Evolutionary conservation across 495 filamentous ascomycete species (phyloP).

Genomic region (Neurospora terricola): DNA sequence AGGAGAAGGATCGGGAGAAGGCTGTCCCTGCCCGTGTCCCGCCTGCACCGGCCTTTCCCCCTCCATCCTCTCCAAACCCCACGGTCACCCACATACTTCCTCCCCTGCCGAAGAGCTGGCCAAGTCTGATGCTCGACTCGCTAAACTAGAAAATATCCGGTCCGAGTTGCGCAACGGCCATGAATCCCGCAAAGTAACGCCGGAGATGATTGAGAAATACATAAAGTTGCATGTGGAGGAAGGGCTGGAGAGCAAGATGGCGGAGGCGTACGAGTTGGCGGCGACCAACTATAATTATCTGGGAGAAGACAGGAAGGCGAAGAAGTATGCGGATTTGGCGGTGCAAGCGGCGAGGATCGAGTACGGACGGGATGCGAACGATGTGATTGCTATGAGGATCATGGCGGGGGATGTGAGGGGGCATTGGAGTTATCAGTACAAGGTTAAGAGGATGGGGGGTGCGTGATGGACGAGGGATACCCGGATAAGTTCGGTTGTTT

Average conservation of each 20-base stretch:
- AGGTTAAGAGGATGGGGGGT: slow-evolving; percentile 14
- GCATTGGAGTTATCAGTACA: slow-evolving; percentile 13
- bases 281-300: slow-evolving; percentile 31
- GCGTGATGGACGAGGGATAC: slow-evolving; percentile 11
- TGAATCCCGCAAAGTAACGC: slow-evolving; percentile 7
- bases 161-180: slow-evolving; percentile 8
- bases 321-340: slow-evolving; percentile 19
- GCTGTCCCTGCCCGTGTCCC: slow-evolving; percentile 15
- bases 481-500: not conserved
- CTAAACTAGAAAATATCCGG: slow-evolving; percentile 15
- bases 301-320: slow-evolving; percentile 14
- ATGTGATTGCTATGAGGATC: slow-evolving; percentile 16
- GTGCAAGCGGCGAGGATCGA: slow-evolving; percentile 22
- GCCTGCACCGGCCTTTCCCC: slow-evolving; percentile 6
- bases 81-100: not conserved
- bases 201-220: slow-evolving; percentile 20
- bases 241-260: slow-evolving; percentile 15
- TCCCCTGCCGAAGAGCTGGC: not conserved
- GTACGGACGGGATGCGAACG: slow-evolving; percentile 12
- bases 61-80: rapidly evolving
- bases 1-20: not conserved
- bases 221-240: slow-evolving; percentile 21
- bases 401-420: slow-evolving; percentile 13
- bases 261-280: slow-evolving; percentile 26
- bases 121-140: slow-evolving; percentile 15